phyloP scores from a whole-genome alignment of 2,329 filamentous ascomycete species.

The Nannizziopsis arthrosporioides region DNA sequence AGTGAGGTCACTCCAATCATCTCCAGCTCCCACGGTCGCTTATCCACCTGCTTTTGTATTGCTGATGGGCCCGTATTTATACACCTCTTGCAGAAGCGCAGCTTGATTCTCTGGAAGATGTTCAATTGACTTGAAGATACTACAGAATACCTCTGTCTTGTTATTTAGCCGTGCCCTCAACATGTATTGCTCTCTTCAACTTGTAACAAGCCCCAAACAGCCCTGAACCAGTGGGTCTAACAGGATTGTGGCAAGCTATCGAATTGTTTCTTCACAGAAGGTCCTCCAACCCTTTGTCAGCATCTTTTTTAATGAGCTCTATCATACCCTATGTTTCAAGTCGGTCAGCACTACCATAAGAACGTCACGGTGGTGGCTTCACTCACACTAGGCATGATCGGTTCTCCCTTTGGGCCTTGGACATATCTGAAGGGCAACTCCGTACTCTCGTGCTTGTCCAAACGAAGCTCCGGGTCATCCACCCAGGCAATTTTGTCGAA shows the following conservation, averaged over 20 bases:
- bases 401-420: conserved; percentile 57
- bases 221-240: not conserved
- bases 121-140: too few species aligned
- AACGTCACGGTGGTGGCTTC: not conserved
- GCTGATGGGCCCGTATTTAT: too few species aligned
- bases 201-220: not conserved
- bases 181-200: not conserved
- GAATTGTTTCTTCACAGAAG: conserved; percentile 46
- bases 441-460: conserved; percentile 85
- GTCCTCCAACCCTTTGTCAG: conserved; percentile 82
- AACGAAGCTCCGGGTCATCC: conserved; percentile 78
- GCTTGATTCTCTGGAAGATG: too few species aligned
- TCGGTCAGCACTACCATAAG: conserved; percentile 10
- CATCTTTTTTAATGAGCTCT: conserved; percentile 83
- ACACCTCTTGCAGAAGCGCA: too few species aligned
- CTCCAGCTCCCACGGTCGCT: too few species aligned
- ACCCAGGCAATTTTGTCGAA: conserved; percentile 70
- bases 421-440: conserved; percentile 99
- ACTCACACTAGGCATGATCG: conserved; percentile 81
- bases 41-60: too few species aligned
- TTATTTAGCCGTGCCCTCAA: not conserved
- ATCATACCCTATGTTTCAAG: conserved; percentile 63
- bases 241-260: too few species aligned
- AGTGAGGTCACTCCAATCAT: not conserved
- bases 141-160: too few species aligned